Conservation (phyloP, 441 rosid species). For the Brassica balearica region DNA sequence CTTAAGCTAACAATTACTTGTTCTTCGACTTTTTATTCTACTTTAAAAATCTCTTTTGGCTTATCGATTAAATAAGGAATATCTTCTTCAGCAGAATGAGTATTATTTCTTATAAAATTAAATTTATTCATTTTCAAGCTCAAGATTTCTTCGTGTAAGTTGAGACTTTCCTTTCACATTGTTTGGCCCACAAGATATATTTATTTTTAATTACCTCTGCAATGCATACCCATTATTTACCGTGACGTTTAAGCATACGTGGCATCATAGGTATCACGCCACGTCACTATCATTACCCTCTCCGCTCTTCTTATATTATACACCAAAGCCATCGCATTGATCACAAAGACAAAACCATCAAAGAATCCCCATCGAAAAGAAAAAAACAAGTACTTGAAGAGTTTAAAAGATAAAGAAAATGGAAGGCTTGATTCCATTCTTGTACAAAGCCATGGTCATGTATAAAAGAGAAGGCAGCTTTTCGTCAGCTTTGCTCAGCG, state of each 20-base stretch:
- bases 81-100: too few relatives aligned
- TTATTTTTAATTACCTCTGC: not conserved
- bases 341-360: slow-evolving; percentile 21
- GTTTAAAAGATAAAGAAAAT: not conserved
- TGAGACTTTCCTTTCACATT: slow-evolving; percentile 46
- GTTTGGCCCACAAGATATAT: not conserved
- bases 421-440: slow-evolving; percentile 47
- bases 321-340: slow-evolving; percentile 24
- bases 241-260: slow-evolving; percentile 47
- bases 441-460: slow-evolving; percentile 44
- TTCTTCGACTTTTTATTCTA: not conserved
- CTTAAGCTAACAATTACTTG: not conserved
- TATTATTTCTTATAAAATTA: not conserved
- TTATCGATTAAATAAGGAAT: not conserved
- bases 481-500: slow-evolving; percentile 39
- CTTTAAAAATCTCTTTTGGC: not conserved
- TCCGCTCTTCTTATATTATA: slow-evolving; percentile 27
- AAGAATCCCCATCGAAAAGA: too few relatives aligned
- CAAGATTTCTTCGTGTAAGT: slow-evolving; percentile 29
- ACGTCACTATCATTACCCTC: slow-evolving; percentile 36
- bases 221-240: slow-evolving; percentile 38
- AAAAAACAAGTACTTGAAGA: too few relatives aligned
- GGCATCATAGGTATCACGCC: slow-evolving; percentile 36
- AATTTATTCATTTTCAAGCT: not conserved
- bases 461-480: slow-evolving; percentile 43